Conservation (phyloP, 2,329 filamentous ascomycete genomes). For the Venturia carpophila region DNA sequence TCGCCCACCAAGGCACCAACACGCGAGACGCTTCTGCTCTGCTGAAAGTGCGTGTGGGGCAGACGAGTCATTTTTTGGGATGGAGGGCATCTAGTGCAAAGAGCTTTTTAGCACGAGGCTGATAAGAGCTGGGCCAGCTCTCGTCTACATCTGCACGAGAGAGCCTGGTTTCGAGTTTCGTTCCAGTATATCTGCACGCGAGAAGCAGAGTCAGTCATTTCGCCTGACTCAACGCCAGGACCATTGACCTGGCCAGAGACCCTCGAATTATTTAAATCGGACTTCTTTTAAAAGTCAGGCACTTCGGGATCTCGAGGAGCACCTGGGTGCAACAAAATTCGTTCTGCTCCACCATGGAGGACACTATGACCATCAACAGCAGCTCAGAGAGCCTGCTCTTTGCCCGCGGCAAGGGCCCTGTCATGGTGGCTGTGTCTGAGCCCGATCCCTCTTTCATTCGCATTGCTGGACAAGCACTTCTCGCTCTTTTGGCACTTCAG, state of each 20-base stretch:
- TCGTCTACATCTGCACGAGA: neutral
- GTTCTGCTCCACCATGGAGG: neutral
- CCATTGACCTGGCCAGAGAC: neutral
- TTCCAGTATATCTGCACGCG: conserved; percentile 2
- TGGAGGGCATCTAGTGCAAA: neutral
- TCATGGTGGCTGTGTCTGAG: neutral
- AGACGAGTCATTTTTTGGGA: neutral
- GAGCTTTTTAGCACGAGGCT: neutral
- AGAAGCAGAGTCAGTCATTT: conserved; percentile 5
- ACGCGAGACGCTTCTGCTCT: neutral
- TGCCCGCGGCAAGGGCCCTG: neutral
- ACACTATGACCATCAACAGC: conserved; percentile 1
- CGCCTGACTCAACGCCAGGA: neutral
- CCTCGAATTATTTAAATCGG: neutral
- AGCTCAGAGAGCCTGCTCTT: conserved; percentile 12
- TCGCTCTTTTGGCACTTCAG: conserved; percentile 10
- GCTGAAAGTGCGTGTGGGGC: neutral
- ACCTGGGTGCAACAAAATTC: neutral
- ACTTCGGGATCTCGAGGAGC: neutral
- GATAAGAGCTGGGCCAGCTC: neutral
- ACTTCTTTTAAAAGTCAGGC: neutral
- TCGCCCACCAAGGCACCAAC: neutral
- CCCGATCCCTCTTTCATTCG: conserved; percentile 6
- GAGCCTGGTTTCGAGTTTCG: conserved; percentile 6
- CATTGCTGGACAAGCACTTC: conserved; percentile 4